These are phyloP conservation scores for Pharnaceum exiguum DNA, from an alignment of 148 eudicot genomes.

Conservation along the genomic window DNA sequence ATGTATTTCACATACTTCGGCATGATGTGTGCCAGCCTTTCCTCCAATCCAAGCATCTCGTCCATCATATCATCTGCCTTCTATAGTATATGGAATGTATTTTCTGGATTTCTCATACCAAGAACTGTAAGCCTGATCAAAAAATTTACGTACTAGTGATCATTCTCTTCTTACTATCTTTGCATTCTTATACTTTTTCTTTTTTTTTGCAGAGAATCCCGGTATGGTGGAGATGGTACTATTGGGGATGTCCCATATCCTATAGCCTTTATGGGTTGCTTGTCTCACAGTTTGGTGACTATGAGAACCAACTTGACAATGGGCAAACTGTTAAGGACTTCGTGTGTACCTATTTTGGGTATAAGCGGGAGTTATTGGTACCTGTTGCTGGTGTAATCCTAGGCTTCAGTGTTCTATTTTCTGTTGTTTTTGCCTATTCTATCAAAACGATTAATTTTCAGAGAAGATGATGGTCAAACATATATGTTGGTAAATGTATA, in stretches of 20 bases:
- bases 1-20: conserved; percentile 87
- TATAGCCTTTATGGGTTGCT: conserved; percentile 72
- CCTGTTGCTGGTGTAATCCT: conserved; percentile 38
- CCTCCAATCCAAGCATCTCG: conserved; percentile 61
- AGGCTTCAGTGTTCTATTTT: conserved; percentile 52
- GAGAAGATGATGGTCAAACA: conserved; percentile 64
- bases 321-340: conserved; percentile 61
- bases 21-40: conserved; percentile 89
- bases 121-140: conserved; percentile 42
- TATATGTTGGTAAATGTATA: too few relatives aligned
- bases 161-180: background rate
- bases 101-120: conserved; percentile 83
- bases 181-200: background rate
- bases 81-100: conserved; percentile 88
- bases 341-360: conserved; percentile 47
- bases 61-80: conserved; percentile 79
- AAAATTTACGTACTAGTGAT: background rate
- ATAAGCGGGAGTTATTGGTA: conserved; percentile 48
- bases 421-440: conserved; percentile 49
- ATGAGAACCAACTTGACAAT: conserved; percentile 58
- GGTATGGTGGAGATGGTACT: conserved; percentile 92
- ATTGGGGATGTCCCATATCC: conserved; percentile 73
- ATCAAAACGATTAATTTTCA: conserved; percentile 73
- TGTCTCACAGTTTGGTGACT: conserved; percentile 79
- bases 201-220: conserved; percentile 52